These are phyloP conservation scores for Reticulascus tulasneorum DNA, from an alignment of 2,329 filamentous ascomycete genomes.

Conservation along the genomic window DNA sequence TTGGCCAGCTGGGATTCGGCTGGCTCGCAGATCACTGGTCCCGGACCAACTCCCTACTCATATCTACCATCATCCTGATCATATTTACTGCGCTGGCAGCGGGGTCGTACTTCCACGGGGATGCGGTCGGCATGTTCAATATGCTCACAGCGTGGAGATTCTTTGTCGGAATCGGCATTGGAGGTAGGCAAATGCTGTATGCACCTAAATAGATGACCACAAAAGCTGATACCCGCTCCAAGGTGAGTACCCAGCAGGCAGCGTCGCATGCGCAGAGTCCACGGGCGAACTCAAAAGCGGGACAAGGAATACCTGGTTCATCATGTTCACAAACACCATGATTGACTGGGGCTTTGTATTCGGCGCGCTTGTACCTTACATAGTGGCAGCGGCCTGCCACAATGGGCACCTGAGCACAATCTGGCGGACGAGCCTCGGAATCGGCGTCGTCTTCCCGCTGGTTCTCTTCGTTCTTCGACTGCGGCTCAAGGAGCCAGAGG, in stretches of 20 bases:
- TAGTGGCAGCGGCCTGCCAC: constrained; percentile 52
- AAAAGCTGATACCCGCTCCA: constrained; percentile 4
- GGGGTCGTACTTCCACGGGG: constrained; percentile 71
- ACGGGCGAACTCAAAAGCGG: constrained; percentile 78
- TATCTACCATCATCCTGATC: constrained; percentile 79
- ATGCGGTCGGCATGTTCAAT: constrained; percentile 67
- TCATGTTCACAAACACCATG: constrained; percentile 83
- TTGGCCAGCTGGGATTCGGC: constrained; percentile 78
- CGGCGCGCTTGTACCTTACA: constrained; percentile 43
- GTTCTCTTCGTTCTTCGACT: constrained; percentile 67
- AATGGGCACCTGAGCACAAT: constrained; percentile 65
- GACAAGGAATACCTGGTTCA: constrained; percentile 85
- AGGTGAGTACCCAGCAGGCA: constrained; percentile 77
- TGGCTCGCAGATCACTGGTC: constrained; percentile 81
- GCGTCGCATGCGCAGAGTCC: constrained; percentile 78
- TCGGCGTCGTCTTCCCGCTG: constrained; percentile 75
- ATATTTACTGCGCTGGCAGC: constrained; percentile 78
- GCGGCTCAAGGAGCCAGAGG: constrained; percentile 73
- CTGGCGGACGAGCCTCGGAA: constrained; percentile 77
- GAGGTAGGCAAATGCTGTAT: constrained; percentile 39
- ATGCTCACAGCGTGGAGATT: constrained; percentile 78
- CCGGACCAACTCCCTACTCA: constrained; percentile 73
- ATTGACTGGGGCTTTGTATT: constrained; percentile 83
- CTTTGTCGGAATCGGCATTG: constrained; percentile 77
- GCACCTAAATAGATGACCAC: neutral